Percentiles rank a stretch among this genome's conserved stretches.
These are phyloP conservation scores for Coprinopsis cinerea DNA, from an alignment of 768 basidiomycete genomes.

Conservation along the genomic window DNA sequence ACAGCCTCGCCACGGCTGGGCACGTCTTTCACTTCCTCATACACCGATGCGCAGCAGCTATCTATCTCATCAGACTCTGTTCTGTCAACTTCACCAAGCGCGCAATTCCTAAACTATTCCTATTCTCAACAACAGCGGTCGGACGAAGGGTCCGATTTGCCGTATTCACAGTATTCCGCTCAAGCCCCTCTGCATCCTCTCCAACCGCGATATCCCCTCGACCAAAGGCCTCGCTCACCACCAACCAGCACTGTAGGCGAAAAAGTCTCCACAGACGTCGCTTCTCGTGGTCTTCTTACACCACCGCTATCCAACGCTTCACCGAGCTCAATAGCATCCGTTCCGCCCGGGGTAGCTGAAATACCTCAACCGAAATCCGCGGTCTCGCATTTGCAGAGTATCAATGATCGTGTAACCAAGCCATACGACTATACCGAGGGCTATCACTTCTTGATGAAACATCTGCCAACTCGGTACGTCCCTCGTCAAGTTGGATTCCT, in stretches of 20 bases:
- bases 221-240: slow-evolving; percentile 35
- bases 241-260: slow-evolving; percentile 29
- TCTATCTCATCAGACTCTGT: slow-evolving; percentile 30
- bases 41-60: slow-evolving; percentile 30
- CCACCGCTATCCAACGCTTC: slow-evolving; percentile 35
- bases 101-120: slow-evolving; percentile 41
- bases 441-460: slow-evolving; percentile 95
- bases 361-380: slow-evolving; percentile 22
- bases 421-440: slow-evolving; percentile 96
- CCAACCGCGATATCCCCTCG: slow-evolving; percentile 49
- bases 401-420: slow-evolving; percentile 61
- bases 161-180: slow-evolving; percentile 30
- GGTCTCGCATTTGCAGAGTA: slow-evolving; percentile 43
- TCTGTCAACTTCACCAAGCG: slow-evolving; percentile 28
- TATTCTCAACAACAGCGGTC: slow-evolving; percentile 33
- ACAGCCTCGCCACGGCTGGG: slow-evolving; percentile 29
- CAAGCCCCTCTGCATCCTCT: slow-evolving; percentile 34
- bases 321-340: slow-evolving; percentile 34
- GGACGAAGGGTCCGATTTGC: slow-evolving; percentile 33
- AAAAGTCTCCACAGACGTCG: slow-evolving; percentile 22
- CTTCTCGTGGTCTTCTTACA: slow-evolving; percentile 28
- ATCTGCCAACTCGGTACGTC: slow-evolving; percentile 76
- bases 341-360: slow-evolving; percentile 33
- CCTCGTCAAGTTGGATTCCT: slow-evolving; percentile 27
- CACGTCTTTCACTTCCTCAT: slow-evolving; percentile 26